A percentile compares a stretch with the other conserved stretches of the same genome.
Conservation (phyloP, 2,329 filamentous ascomycete genomes). For the Coniosporium tulheliwenetii region DNA sequence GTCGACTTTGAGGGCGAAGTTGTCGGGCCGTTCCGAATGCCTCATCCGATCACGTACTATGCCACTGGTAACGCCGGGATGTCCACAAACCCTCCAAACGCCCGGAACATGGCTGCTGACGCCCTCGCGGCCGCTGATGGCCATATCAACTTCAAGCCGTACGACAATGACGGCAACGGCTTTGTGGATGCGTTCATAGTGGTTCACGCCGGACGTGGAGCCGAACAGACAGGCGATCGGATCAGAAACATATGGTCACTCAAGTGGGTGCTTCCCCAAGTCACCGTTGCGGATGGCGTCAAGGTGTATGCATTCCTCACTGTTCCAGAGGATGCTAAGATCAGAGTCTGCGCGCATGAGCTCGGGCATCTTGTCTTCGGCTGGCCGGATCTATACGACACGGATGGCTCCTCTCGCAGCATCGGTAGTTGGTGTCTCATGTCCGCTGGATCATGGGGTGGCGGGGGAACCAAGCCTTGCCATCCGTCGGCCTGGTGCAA, state of each 20-base stretch:
- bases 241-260: conserved; percentile 11
- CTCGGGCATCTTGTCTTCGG: conserved; percentile 12
- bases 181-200: conserved; percentile 13
- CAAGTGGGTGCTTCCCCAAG: conserved; percentile 8
- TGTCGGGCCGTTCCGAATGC: conserved; percentile 5
- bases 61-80: conserved; percentile 8
- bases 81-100: conserved; percentile 7
- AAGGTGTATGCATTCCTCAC: conserved; percentile 12
- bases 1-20: too few species aligned
- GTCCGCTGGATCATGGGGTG: too few species aligned
- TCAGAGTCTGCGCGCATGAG: conserved; percentile 12
- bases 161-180: conserved; percentile 11
- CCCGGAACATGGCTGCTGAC: conserved; percentile 9
- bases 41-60: conserved; percentile 8
- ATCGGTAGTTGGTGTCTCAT: conserved; percentile 7
- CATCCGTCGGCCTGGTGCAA: too few species aligned
- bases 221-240: conserved; percentile 6
- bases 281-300: conserved; percentile 6
- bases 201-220: conserved; percentile 10
- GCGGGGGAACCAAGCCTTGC: too few species aligned
- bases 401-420: conserved; percentile 8
- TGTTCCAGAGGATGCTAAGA: conserved; percentile 10
- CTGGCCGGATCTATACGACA: conserved; percentile 14
- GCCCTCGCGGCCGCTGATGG: conserved; percentile 6
- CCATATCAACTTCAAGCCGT: conserved; percentile 6